Evolutionary conservation across 208 protist species (phyloP), one percentile per base, ranked within the genome.

Genomic region (Novymonas esmeraldas): DNA sequence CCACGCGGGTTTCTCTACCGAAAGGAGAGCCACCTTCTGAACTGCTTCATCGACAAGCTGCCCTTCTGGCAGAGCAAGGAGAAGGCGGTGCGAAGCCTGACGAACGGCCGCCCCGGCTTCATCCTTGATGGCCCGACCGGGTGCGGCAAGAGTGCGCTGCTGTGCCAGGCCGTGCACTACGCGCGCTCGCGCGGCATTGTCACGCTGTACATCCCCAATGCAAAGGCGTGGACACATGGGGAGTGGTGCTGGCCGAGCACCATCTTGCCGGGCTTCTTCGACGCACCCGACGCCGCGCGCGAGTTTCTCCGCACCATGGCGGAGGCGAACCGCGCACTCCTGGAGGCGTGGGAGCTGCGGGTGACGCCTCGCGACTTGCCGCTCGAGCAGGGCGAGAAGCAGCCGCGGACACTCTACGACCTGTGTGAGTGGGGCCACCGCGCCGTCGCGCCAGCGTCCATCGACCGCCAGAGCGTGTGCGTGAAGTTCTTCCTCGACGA

Each of bases 401-500:
- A 78, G 38, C 86, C 88, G 20, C 67, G 76, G 36, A 95, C 79
- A 6, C 65, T 97, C 20, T 90, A 84, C 44, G 82, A 95, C 28
- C 72, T 97, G 14, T 95, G 90, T 50, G 76, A 92, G 58, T 97
- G 90, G 87, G 90, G 90, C 20, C 70, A 92, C 69, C 79, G 79
- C 13, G 84, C 81, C 14, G 79, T 86, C 0, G 89, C 92, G 13
- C 92, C 92, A 14, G 82, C 88, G 22, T 93, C 88, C 28, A 92
- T 97, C 54, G 93, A 97, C 69, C 80, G 90, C 1, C 89, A 95
- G 64, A 95, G 90, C 56, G 90, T 97, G 13, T 87, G 79, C 65
- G 54, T 97, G 49, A 97, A 97, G 75, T 96, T 89, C 64, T 70
- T 97, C n/a, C 70, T 95, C 45, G 93, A 97, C 67, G 93, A 97